Base-by-base conservation (phyloP, 768 basidiomycete species). In the Vararia minispora region DNA sequence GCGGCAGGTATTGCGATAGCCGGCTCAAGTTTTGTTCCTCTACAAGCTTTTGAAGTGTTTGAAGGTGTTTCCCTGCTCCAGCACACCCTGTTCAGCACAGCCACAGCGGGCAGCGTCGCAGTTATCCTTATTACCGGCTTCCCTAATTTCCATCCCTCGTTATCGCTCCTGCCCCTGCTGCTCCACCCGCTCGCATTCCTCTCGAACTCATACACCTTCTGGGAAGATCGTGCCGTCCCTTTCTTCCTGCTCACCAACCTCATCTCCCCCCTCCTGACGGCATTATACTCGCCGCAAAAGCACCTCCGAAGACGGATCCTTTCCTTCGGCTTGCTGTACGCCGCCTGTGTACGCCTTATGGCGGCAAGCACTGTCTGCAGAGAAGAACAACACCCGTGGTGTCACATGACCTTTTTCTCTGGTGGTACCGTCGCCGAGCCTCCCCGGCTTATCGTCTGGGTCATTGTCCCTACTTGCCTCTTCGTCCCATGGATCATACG, bases 171-270 rank as follows among this genome's bases (percentile, higher is more conserved):
- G 27, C 59, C 76, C 24, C 68, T 82, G 39, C 40, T 75, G 40
- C 63, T 89, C 2, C 91, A 98, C 50, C 59, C 79, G 1, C 38
- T 82, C 3, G 65, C 80, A 6, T 94, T 94, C 59, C 72, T 81
- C 12, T 94, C 91, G 18, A 98, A 98, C 63, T 95, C 91, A 0
- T 94, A 88, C 65, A 88, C 86, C n/a, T 74, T 98, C 57, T 97
- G 91, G 90, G 95, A 99, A 69, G 92, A 97, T 55, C 72, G 72
- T 23, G 65, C 87, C 39, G 66, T 83, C 9, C 72, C 77, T 6
- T 92, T 79, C 68, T 69, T 98, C 38, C 62, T 79, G 43, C 54
- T 79, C 30, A 72, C 72, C 26, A 82, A 74, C 23, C 60, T 89
- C 26, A 58, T 75, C 9, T 76, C 79, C 0, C 64, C 61, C 42